Percentiles rank a stretch among this genome's conserved stretches.
These are phyloP conservation scores for Geum urbanum DNA, from an alignment of 306 rosid genomes.

Conservation along the genomic window DNA sequence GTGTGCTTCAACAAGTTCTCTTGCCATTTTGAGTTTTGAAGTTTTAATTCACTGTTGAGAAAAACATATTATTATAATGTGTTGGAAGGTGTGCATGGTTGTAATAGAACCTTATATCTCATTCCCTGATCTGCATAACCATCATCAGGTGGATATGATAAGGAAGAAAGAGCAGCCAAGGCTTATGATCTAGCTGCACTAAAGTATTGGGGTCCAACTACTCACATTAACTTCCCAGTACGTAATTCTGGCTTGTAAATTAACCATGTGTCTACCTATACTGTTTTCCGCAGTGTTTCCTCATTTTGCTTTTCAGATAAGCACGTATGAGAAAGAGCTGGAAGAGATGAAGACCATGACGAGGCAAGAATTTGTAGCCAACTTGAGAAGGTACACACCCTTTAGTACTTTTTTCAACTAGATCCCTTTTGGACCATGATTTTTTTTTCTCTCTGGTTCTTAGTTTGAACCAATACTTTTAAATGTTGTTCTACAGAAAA, in stretches of 20 bases:
- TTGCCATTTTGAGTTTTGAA: constrained; percentile 5
- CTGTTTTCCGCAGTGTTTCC: background rate
- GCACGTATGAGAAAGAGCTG: constrained; percentile 77
- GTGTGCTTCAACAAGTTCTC: constrained; percentile 2
- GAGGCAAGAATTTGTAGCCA: constrained; percentile 95
- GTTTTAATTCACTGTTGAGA: background rate
- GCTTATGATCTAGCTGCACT: constrained; percentile 98
- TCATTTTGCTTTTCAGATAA: constrained; percentile 52
- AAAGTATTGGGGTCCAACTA: constrained; percentile 98
- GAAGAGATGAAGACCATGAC: constrained; percentile 97
- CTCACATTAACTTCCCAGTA: constrained; percentile 96
- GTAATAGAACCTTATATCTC: background rate
- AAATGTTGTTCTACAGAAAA: constrained; percentile 51
- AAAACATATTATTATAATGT: constrained; percentile 15
- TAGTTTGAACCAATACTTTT: background rate
- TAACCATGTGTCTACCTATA: background rate
- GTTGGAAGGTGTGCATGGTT: constrained; percentile 37
- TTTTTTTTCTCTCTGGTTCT: background rate
- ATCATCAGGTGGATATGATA: constrained; percentile 91
- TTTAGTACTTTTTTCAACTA: background rate
- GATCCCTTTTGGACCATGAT: constrained; percentile 16
- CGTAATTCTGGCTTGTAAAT: constrained; percentile 27
- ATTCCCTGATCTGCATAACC: constrained; percentile 18
- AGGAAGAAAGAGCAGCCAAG: constrained; percentile 97
- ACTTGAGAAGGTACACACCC: constrained; percentile 71